phyloP scores from a whole-genome alignment of 2,329 filamentous ascomycete species.

The Aaosphaeria arxii region DNA sequence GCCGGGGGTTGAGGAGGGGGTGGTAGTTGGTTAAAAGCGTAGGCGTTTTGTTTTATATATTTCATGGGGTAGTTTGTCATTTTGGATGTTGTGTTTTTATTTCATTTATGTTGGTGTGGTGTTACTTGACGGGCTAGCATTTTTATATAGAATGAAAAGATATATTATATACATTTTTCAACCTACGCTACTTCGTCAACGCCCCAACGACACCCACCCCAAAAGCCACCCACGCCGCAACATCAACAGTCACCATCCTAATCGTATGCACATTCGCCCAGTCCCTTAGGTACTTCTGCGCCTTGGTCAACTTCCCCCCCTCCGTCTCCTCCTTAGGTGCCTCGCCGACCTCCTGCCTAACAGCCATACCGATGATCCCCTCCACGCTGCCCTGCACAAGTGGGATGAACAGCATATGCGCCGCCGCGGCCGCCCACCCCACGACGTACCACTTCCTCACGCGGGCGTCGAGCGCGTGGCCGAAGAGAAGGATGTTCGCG shows the following conservation, averaged over 20 bases:
- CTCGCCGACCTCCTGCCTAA: conserved; percentile 1
- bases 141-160: too few relatives aligned
- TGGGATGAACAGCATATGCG: conserved; percentile 19
- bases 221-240: conserved; percentile 19
- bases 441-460: conserved; percentile 6
- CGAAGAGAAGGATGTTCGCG: conserved; percentile 11
- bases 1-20: conserved; percentile 68
- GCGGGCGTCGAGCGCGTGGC: conserved; percentile 1
- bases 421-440: conserved; percentile 13
- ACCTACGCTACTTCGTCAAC: neutral
- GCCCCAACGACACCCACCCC: conserved; percentile 7
- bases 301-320: conserved; percentile 6
- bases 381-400: conserved; percentile 11
- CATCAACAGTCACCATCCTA: conserved; percentile 20
- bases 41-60: too few relatives aligned
- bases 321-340: neutral
- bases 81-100: too few relatives aligned
- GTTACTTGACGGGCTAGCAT: too few relatives aligned
- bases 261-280: conserved; percentile 19
- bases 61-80: too few relatives aligned
- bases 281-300: conserved; percentile 5
- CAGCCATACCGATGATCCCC: conserved; percentile 11
- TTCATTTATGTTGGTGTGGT: too few relatives aligned
- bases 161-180: too few relatives aligned
- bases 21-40: conserved; percentile 46